A percentile compares a stretch with the other conserved stretches of the same genome.
phyloP scores from a whole-genome alignment of 2,329 filamentous ascomycete genomes.

The Penicillium brevicompactum region DNA sequence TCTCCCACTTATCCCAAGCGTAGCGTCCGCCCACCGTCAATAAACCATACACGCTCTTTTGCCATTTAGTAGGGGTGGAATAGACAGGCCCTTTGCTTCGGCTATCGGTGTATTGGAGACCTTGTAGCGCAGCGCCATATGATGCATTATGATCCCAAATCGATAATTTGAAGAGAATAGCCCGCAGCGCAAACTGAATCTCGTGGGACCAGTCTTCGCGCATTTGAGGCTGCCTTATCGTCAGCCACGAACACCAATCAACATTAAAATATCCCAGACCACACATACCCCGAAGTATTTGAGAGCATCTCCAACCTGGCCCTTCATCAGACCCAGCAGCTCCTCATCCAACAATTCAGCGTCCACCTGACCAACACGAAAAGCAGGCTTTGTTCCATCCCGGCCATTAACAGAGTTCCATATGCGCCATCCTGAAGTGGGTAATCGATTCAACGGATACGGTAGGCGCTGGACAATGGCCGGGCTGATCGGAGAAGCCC shows the following conservation, averaged over 20 bases:
- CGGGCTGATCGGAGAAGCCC: conserved; percentile 54
- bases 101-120: conserved; percentile 86
- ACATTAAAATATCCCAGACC: background rate
- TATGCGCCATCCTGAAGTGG: conserved; percentile 45
- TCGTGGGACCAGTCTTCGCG: conserved; percentile 87
- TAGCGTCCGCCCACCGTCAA: conserved; percentile 87
- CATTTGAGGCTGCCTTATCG: conserved; percentile 56
- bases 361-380: conserved; percentile 93
- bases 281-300: conserved; percentile 75
- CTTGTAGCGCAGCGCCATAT: conserved; percentile 91
- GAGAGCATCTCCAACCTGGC: conserved; percentile 82
- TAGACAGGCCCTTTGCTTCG: conserved; percentile 64
- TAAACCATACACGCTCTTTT: conserved; percentile 82
- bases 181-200: conserved; percentile 75
- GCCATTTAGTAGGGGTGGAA: conserved; percentile 72
- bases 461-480: conserved; percentile 61
- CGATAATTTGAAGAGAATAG: conserved; percentile 87
- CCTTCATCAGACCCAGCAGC: conserved; percentile 79
- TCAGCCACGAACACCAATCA: background rate
- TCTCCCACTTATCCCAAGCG: conserved; percentile 89
- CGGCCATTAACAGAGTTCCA: conserved; percentile 75
- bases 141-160: conserved; percentile 97
- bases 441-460: conserved; percentile 63
- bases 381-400: conserved; percentile 79
- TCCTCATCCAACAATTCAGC: conserved; percentile 94